Base-by-base conservation (phyloP, 176 grass and related monocot species). In the Oryza longistaminata region DNA sequence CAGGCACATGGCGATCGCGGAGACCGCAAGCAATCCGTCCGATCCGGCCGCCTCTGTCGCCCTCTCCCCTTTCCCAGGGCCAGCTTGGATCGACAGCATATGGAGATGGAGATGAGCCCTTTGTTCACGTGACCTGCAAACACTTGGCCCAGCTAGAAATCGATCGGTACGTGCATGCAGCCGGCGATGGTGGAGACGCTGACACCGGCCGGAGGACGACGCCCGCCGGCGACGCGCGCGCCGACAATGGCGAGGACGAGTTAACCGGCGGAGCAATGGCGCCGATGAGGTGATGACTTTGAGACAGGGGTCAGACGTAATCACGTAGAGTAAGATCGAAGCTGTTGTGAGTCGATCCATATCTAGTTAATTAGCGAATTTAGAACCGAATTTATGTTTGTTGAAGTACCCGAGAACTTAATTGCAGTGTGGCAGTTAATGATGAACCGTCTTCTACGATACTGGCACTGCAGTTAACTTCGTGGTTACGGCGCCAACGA, bases 1-100 rank as follows among this genome's bases (percentile, higher is more conserved):
- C 79, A 11, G n/a, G 66, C 84, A 83, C 88, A 79, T 87, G 88
- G 46, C 49, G 48, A 40, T 90, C 75, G 88, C 84, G 80, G 84
- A 49, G 88, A 69, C 15, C 2, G 27, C 27, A 90, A 82, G 80
- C 80, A 90, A 90, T 77, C 65, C 67, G 27, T 16, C 22, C 44
- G 5, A 21, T 1, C 31, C 58, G n/a, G 58, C 58, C 58, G 58
- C 58, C 58, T 62, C 58, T 62, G 58, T 62, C 58, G 21, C 34
- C 67, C 44, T n/a, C 21, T 0, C 13, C 19, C 13, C 60, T 80
- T 65, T 80, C 52, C 46, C 81, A 24, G 3, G 29, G 79, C 79
- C 79, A 81, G 66, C 79, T 81, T 70, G 66, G 45, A 45, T 21
- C 11, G 58, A 24, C 58, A 62, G n/a, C 37, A 31, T 66, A 31